A percentile compares a stretch with the other conserved stretches of the same genome.
These are phyloP conservation scores for Acacia concinna DNA, from an alignment of 331 rosid species.

Conservation along the genomic window DNA sequence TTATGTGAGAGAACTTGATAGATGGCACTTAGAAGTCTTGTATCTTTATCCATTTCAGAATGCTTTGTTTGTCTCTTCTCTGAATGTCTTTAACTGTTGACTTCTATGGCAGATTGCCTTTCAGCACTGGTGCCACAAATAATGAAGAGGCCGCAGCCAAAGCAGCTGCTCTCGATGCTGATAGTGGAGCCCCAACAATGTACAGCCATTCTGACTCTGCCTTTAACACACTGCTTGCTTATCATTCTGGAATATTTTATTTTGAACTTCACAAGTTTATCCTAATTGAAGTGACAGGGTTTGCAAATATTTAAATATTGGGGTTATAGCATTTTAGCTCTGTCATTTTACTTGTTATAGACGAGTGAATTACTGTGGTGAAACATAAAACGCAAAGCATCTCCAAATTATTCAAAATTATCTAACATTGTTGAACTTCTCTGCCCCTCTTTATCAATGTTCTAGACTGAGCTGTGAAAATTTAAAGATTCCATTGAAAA, in stretches of 20 bases:
- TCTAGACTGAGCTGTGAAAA: neutral
- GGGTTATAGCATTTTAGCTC: neutral
- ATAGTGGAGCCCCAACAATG: slow-evolving; percentile 84
- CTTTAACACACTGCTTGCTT: slow-evolving; percentile 23
- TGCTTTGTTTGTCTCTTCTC: neutral
- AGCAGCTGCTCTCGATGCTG: slow-evolving; percentile 67
- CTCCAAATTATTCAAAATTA: neutral
- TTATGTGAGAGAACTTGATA: neutral
- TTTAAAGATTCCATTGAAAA: neutral
- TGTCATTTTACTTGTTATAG: slow-evolving; percentile 8
- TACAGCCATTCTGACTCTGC: slow-evolving; percentile 41
- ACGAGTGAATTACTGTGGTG: slow-evolving; percentile 6
- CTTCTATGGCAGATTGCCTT: slow-evolving; percentile 43
- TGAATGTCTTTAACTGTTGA: neutral
- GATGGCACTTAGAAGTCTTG: neutral
- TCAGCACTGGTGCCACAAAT: slow-evolving; percentile 52
- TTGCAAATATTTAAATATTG: neutral
- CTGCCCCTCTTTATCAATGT: neutral
- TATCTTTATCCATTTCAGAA: neutral
- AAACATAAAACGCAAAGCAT: neutral
- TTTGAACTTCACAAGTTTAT: neutral
- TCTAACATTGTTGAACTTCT: neutral
- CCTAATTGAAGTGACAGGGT: neutral
- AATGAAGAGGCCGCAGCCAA: slow-evolving; percentile 75
- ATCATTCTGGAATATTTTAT: slow-evolving; percentile 23